These are phyloP conservation scores for Mycocentrospora acerina DNA, from an alignment of 2,329 filamentous ascomycete species.

Conservation along the genomic window DNA sequence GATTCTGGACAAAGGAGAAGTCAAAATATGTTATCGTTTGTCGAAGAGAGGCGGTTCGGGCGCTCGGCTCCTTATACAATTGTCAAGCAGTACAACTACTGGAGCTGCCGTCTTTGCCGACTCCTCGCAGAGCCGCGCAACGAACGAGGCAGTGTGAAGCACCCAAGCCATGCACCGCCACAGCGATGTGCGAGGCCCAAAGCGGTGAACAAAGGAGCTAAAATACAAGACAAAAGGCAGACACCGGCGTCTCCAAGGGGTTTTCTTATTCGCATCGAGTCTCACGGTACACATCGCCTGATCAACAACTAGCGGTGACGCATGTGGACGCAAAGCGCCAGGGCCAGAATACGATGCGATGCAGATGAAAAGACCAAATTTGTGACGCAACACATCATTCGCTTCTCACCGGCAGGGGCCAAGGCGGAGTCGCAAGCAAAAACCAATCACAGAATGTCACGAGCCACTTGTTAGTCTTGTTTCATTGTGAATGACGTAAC, in stretches of 20 bases:
- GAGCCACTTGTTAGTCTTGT: constrained; percentile 15
- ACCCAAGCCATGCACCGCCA: constrained; percentile 18
- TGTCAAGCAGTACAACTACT: too few relatives aligned
- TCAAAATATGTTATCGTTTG: too few relatives aligned
- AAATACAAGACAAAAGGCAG: too few relatives aligned
- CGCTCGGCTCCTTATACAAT: too few relatives aligned
- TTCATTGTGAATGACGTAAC: constrained; percentile 4
- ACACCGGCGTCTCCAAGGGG: too few relatives aligned
- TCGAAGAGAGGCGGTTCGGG: too few relatives aligned
- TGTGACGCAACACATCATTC: constrained; percentile 12
- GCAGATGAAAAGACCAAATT: constrained; percentile 4
- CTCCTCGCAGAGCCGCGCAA: constrained; percentile 15
- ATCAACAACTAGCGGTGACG: too few relatives aligned
- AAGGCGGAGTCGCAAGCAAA: neutral
- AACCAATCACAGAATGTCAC: constrained; percentile 19
- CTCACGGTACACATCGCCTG: too few relatives aligned
- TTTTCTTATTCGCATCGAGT: too few relatives aligned
- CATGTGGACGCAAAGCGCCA: constrained; percentile 1
- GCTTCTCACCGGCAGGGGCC: neutral
- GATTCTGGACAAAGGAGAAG: too few relatives aligned
- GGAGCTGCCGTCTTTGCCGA: constrained; percentile 19
- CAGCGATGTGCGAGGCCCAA: constrained; percentile 1
- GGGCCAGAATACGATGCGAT: too few relatives aligned
- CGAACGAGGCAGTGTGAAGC: constrained; percentile 6
- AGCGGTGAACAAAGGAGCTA: too few relatives aligned